Base-by-base conservation (phyloP, 305 asterid genomes). In the Caryopteris hybrid region DNA sequence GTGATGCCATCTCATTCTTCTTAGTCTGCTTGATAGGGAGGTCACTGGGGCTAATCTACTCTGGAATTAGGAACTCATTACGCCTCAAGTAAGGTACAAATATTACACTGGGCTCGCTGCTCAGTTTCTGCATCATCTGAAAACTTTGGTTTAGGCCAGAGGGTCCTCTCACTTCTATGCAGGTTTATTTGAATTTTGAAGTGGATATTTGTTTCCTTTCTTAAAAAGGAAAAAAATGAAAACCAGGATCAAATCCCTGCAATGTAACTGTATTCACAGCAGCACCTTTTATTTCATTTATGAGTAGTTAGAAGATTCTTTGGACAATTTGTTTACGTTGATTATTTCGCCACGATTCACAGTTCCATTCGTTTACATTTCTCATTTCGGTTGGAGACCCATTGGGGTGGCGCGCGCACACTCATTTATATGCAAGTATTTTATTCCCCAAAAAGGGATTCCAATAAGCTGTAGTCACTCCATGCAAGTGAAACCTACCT, bases 1-100 rank as follows among this genome's bases (percentile, higher is more conserved):
- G 97, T 46, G 96, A 91, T 65, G 99, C 92, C 68, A 84, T 87
- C 69, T 87, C 99, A 5, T 94, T 94, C 81, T 87, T 94, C 80
- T 84, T 94, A 18, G 93, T 91, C 72, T 72, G 79, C 76, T 81
- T 94, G 86, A 91, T 94, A 18, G 97, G 99, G 47, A 82, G 95
- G 81, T 94, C 96, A 21, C 69, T 94, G 85, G 99, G 97, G 60
- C 88, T 94, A 54, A 91, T 94, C 72, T 88, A 84, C 73, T 86
- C 96, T 29, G 97, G 97, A 62, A 94, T 94, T 67, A 85, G 97
- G 72, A 92, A 89, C 78, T 86, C 96, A 77, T 75, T 94, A 67
- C 80, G 87, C 17, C 85, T 94, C 83, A 87, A 86, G 83, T 92
- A 82, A 86, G 81, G 70, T 69, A 66, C 18, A 51, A 45, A 58